Percentiles rank a stretch among this genome's conserved stretches.
phyloP scores from a whole-genome alignment of 1,284 basidiomycete genomes.

The Puccinia triticina region DNA sequence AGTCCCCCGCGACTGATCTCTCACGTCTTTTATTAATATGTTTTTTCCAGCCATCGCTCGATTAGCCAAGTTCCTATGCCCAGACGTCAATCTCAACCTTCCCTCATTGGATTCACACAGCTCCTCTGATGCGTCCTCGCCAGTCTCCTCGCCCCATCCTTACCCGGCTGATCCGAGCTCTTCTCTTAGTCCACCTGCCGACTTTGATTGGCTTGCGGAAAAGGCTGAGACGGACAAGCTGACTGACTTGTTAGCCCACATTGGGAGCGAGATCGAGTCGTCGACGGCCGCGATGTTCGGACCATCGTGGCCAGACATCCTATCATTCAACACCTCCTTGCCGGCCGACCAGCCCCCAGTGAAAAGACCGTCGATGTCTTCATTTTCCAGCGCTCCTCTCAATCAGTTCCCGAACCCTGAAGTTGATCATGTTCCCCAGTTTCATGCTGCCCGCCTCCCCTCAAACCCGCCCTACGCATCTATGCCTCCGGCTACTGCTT shows the following conservation, averaged over 20 bases:
- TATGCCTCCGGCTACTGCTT: constrained; percentile 5
- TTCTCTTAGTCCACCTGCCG: constrained; percentile 19
- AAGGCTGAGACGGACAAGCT: constrained; percentile 48
- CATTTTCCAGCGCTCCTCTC: constrained; percentile 8
- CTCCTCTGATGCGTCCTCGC: constrained; percentile 44
- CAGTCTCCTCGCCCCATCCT: constrained; percentile 44
- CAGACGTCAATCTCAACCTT: constrained; percentile 37
- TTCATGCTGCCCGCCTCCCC: background rate
- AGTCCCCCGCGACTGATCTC: background rate
- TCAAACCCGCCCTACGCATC: background rate
- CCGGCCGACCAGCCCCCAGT: background rate
- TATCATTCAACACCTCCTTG: constrained; percentile 3
- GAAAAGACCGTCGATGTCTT: constrained; percentile 1
- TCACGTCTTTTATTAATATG: background rate
- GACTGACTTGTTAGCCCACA: constrained; percentile 38
- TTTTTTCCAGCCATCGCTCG: constrained; percentile 29
- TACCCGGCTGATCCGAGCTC: constrained; percentile 13
- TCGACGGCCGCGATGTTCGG: constrained; percentile 29
- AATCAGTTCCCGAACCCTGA: background rate
- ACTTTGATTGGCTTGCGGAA: constrained; percentile 48
- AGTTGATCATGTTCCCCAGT: background rate
- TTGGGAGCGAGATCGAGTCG: constrained; percentile 45
- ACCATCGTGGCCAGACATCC: constrained; percentile 19
- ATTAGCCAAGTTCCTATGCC: constrained; percentile 28
- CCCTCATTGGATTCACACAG: constrained; percentile 39